Conservation (phyloP, 495 filamentous ascomycete species). For the Ramalina intermedia region DNA sequence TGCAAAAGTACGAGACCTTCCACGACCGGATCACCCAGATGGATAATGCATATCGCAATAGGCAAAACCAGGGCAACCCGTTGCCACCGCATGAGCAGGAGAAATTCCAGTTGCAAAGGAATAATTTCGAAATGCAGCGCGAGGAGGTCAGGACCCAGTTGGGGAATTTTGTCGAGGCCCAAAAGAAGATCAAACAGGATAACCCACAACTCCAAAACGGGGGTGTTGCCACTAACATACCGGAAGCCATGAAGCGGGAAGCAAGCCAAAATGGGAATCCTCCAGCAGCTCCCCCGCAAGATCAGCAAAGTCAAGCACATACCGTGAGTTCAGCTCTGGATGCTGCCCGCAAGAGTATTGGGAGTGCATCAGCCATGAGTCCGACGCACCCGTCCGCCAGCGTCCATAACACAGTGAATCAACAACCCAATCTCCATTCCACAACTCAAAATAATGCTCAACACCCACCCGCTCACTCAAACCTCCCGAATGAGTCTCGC, state of each 20-base stretch:
- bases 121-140: conserved; percentile 24
- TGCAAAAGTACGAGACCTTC: conserved; percentile 39
- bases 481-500: conserved; percentile 33
- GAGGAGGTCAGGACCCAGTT: conserved; percentile 33
- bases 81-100: conserved; percentile 13
- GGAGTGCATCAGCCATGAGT: conserved; percentile 9
- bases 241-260: conserved; percentile 19
- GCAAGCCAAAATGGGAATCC: neutral
- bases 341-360: conserved; percentile 25
- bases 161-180: conserved; percentile 31
- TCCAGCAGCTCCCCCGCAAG: conserved; percentile 2
- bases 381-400: conserved; percentile 4
- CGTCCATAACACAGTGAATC: conserved; percentile 11
- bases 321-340: conserved; percentile 40
- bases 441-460: conserved; percentile 30
- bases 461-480: conserved; percentile 26
- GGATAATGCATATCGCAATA: conserved; percentile 24
- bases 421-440: conserved; percentile 17
- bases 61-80: conserved; percentile 22
- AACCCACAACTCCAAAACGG: conserved; percentile 22
- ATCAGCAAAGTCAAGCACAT: conserved; percentile 32
- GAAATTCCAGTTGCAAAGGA: neutral
- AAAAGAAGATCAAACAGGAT: conserved; percentile 31
- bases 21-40: conserved; percentile 11
- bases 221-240: conserved; percentile 12